Evolutionary conservation across 2,329 filamentous ascomycete species (phyloP).

Genomic region (Fusarium coffeatum): DNA sequence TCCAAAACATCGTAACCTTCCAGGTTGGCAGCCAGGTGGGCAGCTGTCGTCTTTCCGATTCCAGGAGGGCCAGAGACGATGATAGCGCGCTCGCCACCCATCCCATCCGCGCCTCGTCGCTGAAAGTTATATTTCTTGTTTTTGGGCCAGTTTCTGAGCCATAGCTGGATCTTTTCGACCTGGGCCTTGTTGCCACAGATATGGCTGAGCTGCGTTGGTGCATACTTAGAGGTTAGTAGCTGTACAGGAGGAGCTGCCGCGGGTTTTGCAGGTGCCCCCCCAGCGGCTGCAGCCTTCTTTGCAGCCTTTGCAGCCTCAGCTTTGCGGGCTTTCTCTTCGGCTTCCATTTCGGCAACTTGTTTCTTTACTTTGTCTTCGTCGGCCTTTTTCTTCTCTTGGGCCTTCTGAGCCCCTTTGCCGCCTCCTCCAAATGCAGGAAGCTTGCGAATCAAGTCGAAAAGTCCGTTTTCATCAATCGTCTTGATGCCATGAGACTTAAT

Average conservation of each 20-base stretch:
- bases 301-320: constrained; percentile 64
- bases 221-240: constrained; percentile 96
- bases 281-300: constrained; percentile 53
- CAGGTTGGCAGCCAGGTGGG: constrained; percentile 90
- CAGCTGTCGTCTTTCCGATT: constrained; percentile 97
- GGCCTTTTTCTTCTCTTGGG: constrained; percentile 83
- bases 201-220: constrained; percentile 83
- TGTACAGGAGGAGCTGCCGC: constrained; percentile 67
- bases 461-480: constrained; percentile 92
- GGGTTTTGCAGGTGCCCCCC: constrained; percentile 46
- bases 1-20: constrained; percentile 95
- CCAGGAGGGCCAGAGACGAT: constrained; percentile 96
- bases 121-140: constrained; percentile 85
- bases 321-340: constrained; percentile 74
- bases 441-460: constrained; percentile 84
- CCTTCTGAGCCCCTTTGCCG: constrained; percentile 87
- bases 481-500: constrained; percentile 84
- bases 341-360: constrained; percentile 87
- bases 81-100: constrained; percentile 85
- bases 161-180: constrained; percentile 89
- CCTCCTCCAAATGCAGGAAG: constrained; percentile 89
- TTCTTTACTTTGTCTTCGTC: constrained; percentile 86
- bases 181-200: constrained; percentile 94
- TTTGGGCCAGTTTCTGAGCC: constrained; percentile 86
- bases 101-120: constrained; percentile 83